phyloP scores from a whole-genome alignment of 495 filamentous ascomycete species.

The Penicillium roqueforti region DNA sequence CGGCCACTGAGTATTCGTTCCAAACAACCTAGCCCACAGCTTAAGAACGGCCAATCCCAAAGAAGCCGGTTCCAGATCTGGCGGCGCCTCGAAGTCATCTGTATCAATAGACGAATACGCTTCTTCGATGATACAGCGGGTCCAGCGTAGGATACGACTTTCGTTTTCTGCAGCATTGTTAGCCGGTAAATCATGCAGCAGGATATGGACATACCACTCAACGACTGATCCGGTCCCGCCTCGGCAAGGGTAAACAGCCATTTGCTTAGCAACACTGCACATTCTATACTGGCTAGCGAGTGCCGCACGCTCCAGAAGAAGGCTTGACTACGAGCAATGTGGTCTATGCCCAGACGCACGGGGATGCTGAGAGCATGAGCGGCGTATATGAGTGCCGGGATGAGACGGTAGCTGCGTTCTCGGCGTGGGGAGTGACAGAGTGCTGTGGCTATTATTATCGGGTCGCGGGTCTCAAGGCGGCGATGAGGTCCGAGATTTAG shows the following conservation, averaged over 20 bases:
- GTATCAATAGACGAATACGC: conserved; percentile 37
- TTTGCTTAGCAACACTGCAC: conserved; percentile 45
- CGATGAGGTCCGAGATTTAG: conserved; percentile 37
- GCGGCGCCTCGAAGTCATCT: conserved; percentile 25
- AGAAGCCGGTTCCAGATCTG: conserved; percentile 25
- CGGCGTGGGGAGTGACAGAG: conserved; percentile 32
- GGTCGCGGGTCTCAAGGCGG: conserved; percentile 37
- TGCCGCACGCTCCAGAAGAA: conserved; percentile 50
- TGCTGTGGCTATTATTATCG: conserved; percentile 30
- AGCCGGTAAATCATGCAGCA: background rate
- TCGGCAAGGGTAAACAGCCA: conserved; percentile 43
- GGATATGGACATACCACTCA: conserved; percentile 28
- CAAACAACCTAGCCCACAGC: conserved; percentile 38
- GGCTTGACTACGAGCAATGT: conserved; percentile 43
- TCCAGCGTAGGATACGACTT: conserved; percentile 37
- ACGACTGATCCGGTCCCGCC: conserved; percentile 25
- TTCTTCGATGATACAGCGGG: conserved; percentile 36
- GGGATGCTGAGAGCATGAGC: conserved; percentile 41
- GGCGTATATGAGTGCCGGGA: conserved; percentile 37
- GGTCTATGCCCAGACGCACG: conserved; percentile 38
- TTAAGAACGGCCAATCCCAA: conserved; percentile 33
- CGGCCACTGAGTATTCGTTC: conserved; percentile 37
- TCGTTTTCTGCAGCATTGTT: conserved; percentile 29
- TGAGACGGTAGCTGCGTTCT: conserved; percentile 36
- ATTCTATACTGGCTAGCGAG: conserved; percentile 46